These are phyloP conservation scores for Cyclotella atomus DNA, from an alignment of 108 stramenopile genomes.

Conservation along the genomic window DNA sequence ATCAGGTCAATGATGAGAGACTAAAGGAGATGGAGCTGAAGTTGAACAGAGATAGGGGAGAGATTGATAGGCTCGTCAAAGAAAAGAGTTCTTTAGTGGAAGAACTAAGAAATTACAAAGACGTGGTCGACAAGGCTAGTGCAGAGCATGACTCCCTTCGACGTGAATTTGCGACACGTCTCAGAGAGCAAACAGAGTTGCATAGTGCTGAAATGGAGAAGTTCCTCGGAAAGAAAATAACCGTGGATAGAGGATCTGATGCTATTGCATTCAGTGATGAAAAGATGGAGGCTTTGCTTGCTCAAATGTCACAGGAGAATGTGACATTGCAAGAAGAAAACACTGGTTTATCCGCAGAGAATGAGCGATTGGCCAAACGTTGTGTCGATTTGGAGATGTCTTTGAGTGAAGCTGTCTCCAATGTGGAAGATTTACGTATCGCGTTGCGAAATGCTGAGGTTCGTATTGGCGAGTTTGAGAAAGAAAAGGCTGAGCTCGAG, in stretches of 20 bases:
- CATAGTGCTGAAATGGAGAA: slow-evolving; percentile 7
- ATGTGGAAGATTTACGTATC: slow-evolving; percentile 2
- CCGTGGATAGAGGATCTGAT: slow-evolving; percentile 12
- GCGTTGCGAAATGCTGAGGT: slow-evolving; percentile 17
- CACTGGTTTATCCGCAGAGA: slow-evolving; percentile 21
- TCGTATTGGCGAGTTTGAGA: slow-evolving; percentile 6
- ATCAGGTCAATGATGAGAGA: neutral
- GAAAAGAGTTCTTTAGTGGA: slow-evolving; percentile 3
- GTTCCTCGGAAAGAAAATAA: neutral
- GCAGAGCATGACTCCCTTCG: neutral
- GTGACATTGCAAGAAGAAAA: slow-evolving; percentile 25
- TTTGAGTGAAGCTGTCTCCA: slow-evolving; percentile 11
- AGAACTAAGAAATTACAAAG: neutral
- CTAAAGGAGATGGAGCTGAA: neutral
- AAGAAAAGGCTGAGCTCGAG: slow-evolving; percentile 14
- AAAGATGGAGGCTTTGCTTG: neutral
- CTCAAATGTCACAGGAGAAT: slow-evolving; percentile 25
- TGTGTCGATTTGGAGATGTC: slow-evolving; percentile 31
- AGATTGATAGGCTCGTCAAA: neutral
- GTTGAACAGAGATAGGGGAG: neutral
- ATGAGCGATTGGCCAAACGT: slow-evolving; percentile 30
- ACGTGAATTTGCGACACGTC: neutral
- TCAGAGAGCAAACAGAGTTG: neutral
- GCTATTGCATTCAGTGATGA: neutral
- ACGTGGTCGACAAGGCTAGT: neutral